Evolutionary conservation across 768 basidiomycete genomes (phyloP), one percentile per base, ranked within the genome.

Genomic region (Wakefieldia striispora): DNA sequence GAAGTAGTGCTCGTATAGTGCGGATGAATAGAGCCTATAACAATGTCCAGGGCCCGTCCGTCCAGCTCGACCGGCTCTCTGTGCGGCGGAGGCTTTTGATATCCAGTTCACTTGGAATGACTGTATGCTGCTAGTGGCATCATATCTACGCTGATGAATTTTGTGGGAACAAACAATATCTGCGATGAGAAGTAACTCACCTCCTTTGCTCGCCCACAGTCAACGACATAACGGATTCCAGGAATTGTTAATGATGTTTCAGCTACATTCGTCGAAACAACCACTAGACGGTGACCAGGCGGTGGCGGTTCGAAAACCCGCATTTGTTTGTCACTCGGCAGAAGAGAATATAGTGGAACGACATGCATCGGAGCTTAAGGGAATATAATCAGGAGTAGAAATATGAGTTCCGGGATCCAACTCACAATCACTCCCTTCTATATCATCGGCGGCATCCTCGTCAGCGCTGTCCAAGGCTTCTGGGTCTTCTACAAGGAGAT

Each of bases 31-130:
- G 12, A 98, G 81, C 34, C 97, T 83, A 66, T 98, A 98, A 69
- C 97, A 98, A 68, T 98, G 97, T 23, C 97, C 97, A 13, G 97
- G 95, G 4, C 97, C 95, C 13, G 93, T 97, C 52, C 97, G 91
- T 11, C 97, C 97, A 0, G 97, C 97, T 63, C 97, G 88, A 63
- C 97, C 97, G 4, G 97, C 86, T 51, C 97, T 80, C 64, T 99
- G 97, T 1, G 90, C 80, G 0, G 94, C 93, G 3, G 94, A 95
- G 2, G 95, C 93, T 65, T 97, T 97, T 14, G 93, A 93, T 54
- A 88, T 84, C 95, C 95, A 99, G 47, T 81, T 82, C 38, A 99
- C 81, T 63, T 88, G 85, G 73, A 95, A 98, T 8, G 91, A 79
- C 70, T 98, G 94, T 20, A 99, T 88, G 20, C 92, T 88, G 53